These are phyloP conservation scores for Madurella fahalii DNA, from an alignment of 2,329 filamentous ascomycete genomes.

Conservation along the genomic window DNA sequence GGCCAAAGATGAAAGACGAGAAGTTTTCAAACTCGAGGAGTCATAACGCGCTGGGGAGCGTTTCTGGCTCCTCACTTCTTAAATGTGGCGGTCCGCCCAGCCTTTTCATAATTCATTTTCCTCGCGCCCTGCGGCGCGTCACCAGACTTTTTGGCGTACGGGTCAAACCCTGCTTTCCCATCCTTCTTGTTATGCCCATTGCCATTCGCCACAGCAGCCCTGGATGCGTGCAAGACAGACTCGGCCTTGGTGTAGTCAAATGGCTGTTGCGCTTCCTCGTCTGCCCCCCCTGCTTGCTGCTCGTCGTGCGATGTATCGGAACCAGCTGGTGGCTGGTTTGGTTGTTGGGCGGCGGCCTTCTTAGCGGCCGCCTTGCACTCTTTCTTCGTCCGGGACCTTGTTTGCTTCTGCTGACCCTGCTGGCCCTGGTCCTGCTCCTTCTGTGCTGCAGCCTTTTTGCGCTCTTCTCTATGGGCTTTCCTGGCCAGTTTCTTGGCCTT, in stretches of 20 bases:
- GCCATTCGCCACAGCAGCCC: constrained; percentile 14
- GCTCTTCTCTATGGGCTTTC: constrained; percentile 13
- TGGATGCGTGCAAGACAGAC: constrained; percentile 31
- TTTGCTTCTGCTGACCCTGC: constrained; percentile 4
- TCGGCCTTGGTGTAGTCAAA: constrained; percentile 37
- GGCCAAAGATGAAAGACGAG: neutral
- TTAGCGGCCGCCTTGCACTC: too few relatives aligned
- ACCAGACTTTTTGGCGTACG: constrained; percentile 30
- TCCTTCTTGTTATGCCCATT: constrained; percentile 22
- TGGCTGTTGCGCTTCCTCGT: constrained; percentile 29
- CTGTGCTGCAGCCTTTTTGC: constrained; percentile 4
- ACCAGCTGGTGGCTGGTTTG: too few relatives aligned
- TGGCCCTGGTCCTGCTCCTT: constrained; percentile 1
- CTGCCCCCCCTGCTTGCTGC: constrained; percentile 8
- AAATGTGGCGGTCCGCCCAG: constrained; percentile 37
- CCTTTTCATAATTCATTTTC: constrained; percentile 31
- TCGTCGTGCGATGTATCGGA: too few relatives aligned
- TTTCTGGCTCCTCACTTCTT: constrained; percentile 31
- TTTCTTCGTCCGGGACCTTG: constrained; percentile 7
- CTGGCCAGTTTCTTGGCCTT: constrained; percentile 15
- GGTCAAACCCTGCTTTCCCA: constrained; percentile 30
- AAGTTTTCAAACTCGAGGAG: neutral
- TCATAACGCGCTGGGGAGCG: neutral
- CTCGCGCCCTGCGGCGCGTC: constrained; percentile 32
- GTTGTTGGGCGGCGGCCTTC: too few relatives aligned